Percentiles rank a stretch among this genome's conserved stretches.
Conservation (phyloP, 495 filamentous ascomycete genomes). For the Hypoxylon perforatum region DNA sequence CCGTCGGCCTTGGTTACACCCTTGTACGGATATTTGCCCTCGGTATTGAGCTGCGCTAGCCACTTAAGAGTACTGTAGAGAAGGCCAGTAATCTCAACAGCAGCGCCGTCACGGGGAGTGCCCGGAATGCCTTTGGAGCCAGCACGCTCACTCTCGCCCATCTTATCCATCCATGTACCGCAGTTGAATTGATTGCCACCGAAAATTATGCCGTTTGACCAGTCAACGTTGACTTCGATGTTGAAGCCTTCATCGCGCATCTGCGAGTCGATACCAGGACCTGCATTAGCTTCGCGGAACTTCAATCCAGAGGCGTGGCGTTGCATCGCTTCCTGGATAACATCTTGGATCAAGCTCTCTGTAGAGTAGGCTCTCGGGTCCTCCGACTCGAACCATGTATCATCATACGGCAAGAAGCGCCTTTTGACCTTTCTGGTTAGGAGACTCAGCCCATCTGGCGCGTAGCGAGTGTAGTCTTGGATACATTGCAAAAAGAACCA, state of each 20-base stretch:
- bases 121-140: slow-evolving; percentile 94
- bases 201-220: slow-evolving; percentile 91
- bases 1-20: slow-evolving; percentile 73
- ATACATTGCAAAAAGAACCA: slow-evolving; percentile 98
- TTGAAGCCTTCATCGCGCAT: slow-evolving; percentile 95
- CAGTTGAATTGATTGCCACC: slow-evolving; percentile 95
- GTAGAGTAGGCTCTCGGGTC: slow-evolving; percentile 88
- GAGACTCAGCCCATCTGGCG: slow-evolving; percentile 78
- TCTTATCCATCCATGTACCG: slow-evolving; percentile 99
- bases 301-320: slow-evolving; percentile 89
- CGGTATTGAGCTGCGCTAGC: slow-evolving; percentile 72
- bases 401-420: slow-evolving; percentile 94
- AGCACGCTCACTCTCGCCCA: slow-evolving; percentile 96
- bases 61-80: slow-evolving; percentile 89
- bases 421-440: slow-evolving; percentile 81
- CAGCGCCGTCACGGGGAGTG: slow-evolving; percentile 93
- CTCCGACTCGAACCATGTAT: slow-evolving; percentile 85
- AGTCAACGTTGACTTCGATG: slow-evolving; percentile 89
- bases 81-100: slow-evolving; percentile 93
- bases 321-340: slow-evolving; percentile 93
- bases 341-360: slow-evolving; percentile 81
- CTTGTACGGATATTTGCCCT: slow-evolving; percentile 74
- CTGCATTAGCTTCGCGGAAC: slow-evolving; percentile 95
- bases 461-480: slow-evolving; percentile 90
- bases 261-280: slow-evolving; percentile 84